Evolutionary conservation across 1,284 basidiomycete species (phyloP).

Genomic region (Phlebopus sp.): DNA sequence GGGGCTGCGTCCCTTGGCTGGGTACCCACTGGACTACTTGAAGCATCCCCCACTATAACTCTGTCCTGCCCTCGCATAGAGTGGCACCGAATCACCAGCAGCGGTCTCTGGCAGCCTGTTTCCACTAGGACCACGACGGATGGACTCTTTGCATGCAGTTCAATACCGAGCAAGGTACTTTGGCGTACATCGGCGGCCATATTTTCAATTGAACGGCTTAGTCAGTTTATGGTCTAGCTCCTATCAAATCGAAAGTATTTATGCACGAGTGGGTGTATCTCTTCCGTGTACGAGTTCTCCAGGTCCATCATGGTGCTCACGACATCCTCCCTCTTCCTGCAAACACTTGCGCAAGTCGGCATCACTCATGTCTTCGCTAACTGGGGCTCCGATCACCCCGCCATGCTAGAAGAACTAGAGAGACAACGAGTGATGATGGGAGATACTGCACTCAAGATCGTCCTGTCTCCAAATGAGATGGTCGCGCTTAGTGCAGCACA

Average conservation of each 20-base stretch:
- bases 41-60: too few species aligned
- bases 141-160: too few species aligned
- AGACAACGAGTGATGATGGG: conserved; percentile 46
- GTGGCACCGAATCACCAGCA: too few species aligned
- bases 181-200: too few species aligned
- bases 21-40: too few species aligned
- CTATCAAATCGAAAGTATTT: neutral
- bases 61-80: too few species aligned
- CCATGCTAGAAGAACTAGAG: conserved; percentile 63
- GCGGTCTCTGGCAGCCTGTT: too few species aligned
- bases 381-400: conserved; percentile 74
- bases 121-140: too few species aligned
- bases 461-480: conserved; percentile 75
- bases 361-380: conserved; percentile 73
- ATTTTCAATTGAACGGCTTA: too few species aligned
- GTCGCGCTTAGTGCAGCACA: conserved; percentile 70
- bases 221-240: too few species aligned
- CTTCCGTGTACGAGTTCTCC: neutral
- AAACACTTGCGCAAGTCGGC: conserved; percentile 54
- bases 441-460: conserved; percentile 44
- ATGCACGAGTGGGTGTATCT: neutral
- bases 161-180: too few species aligned
- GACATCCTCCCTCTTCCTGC: conserved; percentile 56
- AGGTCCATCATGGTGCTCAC: conserved; percentile 42
- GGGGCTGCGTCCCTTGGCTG: too few species aligned